These are phyloP conservation scores for Oenanthe sinensis DNA, from an alignment of 129 eudicot species.

Conservation along the genomic window DNA sequence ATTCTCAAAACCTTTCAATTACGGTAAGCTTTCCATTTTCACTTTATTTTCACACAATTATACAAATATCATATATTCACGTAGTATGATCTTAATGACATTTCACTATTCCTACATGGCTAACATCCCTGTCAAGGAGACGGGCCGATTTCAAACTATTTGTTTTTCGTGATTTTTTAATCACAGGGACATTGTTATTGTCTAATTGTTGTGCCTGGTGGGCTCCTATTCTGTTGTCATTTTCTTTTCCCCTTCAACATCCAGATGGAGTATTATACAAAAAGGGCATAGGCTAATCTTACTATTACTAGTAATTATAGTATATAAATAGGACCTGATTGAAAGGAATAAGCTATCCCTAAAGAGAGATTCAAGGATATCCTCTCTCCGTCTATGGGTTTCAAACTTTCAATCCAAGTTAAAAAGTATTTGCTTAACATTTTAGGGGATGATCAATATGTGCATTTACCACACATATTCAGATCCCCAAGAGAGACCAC, in stretches of 20 bases:
- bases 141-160: slow-evolving; percentile 7
- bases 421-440: neutral
- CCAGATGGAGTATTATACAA: neutral
- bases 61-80: neutral
- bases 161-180: slow-evolving; percentile 10
- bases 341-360: neutral
- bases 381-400: slow-evolving; percentile 8
- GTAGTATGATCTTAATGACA: neutral
- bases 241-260: slow-evolving; percentile 17
- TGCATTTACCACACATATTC: slow-evolving; percentile 24
- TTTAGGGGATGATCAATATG: neutral
- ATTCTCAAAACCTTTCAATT: neutral
- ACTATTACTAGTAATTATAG: neutral
- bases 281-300: slow-evolving; percentile 6
- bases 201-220: slow-evolving; percentile 22
- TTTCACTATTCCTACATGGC: neutral
- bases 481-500: neutral
- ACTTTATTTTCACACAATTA: neutral
- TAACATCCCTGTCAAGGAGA: neutral
- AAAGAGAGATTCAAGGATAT: neutral
- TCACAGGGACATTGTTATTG: slow-evolving; percentile 21
- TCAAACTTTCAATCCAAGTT: slow-evolving; percentile 7
- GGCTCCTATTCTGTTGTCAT: slow-evolving; percentile 16
- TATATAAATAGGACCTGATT: neutral
- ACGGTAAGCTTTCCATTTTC: slow-evolving; percentile 16